Base-by-base conservation (phyloP, 2,329 filamentous ascomycete genomes). In the Cladophialophora exuberans region DNA sequence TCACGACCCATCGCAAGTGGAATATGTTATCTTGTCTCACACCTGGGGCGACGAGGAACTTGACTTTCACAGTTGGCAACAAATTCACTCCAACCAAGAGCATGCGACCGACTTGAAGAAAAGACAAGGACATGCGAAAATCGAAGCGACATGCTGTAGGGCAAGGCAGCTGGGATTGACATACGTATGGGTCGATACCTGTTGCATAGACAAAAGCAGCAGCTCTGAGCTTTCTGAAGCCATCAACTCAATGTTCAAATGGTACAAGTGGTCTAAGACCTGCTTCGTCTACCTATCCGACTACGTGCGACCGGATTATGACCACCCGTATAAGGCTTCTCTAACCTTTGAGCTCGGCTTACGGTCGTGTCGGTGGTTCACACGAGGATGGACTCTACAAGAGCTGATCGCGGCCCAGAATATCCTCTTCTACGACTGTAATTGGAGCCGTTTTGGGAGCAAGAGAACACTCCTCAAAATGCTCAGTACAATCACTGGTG, bases 141-240 rank as follows among this genome's bases (percentile, higher is more conserved):
- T 45, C 42, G 25, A 45, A 45, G 23, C 33, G 44, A 33, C 57
- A 30, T 25, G 56, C 47, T 23, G 18, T 15, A 28, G 28, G 4
- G 42, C 42, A 17, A 28, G 26, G 28, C 13, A 36, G 5, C 36
- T 44, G 17, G 43, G 36, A 20, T 2, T 58, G 33, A 28, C 45
- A 26, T 65, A 66, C n/a, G 58, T 60, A 2, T 65, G 62, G 62
- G 44, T 64, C 6, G 62, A 64, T 39, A 64, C 60, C 10, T 64
- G 60, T 33, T 63, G 62, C 47, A 65, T 65, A 26, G 52, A 65
- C 53, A 65, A 65, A 42, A 42, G 25, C 22, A 64, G 54, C 47
- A 64, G 58, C 20, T 58, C 59, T 4, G 61, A 64, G 46, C 39
- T 65, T 15, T 57, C 55, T 9, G 59, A 64, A 47, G 62, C 62